Evolutionary conservation across 2,329 filamentous ascomycete genomes (phyloP).

Genomic region (Colletotrichum eleusines): DNA sequence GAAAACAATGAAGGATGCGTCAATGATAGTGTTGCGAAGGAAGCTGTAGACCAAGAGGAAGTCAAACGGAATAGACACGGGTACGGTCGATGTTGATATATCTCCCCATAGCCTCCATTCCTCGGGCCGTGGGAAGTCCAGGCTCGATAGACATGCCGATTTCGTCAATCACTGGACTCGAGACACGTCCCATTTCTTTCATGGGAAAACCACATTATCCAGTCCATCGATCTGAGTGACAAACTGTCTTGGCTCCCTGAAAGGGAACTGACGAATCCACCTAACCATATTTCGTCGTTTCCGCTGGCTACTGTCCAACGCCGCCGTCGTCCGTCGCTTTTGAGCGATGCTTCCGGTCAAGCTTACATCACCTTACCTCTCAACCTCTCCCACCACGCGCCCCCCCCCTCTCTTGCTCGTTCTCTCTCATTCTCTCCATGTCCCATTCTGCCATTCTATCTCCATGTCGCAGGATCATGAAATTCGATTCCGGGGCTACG

Average conservation of each 20-base stretch:
- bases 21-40: slow-evolving; percentile 8
- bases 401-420: not conserved
- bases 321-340: not conserved
- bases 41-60: not conserved
- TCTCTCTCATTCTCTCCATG: not conserved
- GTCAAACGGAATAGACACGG: not conserved
- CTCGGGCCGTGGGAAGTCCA: not conserved
- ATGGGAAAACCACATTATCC: slow-evolving; percentile 11
- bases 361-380: too few relatives aligned
- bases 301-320: not conserved
- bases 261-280: not conserved
- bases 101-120: not conserved
- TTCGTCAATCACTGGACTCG: slow-evolving; percentile 6
- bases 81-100: not conserved
- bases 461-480: not conserved
- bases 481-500: not conserved
- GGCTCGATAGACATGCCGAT: not conserved
- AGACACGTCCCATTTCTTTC: slow-evolving; percentile 5
- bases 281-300: not conserved
- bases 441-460: too few relatives aligned
- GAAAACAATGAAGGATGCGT: not conserved
- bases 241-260: not conserved
- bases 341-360: not conserved
- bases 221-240: slow-evolving; percentile 4
- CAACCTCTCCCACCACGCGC: too few relatives aligned